Evolutionary conservation across 2,329 filamentous ascomycete genomes (phyloP), one percentile per base, ranked within the genome.

Genomic region (Trichophyton benhamiae): DNA sequence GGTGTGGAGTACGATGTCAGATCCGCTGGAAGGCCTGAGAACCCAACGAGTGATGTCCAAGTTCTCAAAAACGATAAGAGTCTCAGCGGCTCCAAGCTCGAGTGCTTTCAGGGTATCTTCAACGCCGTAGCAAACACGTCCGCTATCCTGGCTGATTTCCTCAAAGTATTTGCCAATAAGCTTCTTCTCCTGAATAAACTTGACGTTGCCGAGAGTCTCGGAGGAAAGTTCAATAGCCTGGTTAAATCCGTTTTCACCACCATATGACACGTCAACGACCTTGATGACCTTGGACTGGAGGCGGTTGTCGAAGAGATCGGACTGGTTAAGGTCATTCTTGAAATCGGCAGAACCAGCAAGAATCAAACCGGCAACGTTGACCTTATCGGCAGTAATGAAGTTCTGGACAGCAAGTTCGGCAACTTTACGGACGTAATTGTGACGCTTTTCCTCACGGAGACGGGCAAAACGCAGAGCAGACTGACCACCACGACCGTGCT

Each of bases 101-200:
- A 99, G 78, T 58, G 94, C 94, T 81, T 96, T 97, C 71, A 99
- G 82, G 15, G 94, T 99, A 74, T 99, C 95, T 1, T 97, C 94
- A 65, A 99, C 87, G 81, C 94, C 91, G 75, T 99, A 99, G 81
- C 94, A 99, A 68, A 99, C 86, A 73, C 91, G 94, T 68, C 94
- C 94, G 59, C 88, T 96, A 73, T 99, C 94, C 77, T 96, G 91
- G 75, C 90, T 96, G 72, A 99, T 97, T 78, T 99, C 92, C 75
- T 99, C 91, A 71, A 99, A 99, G 82, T 99, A 99, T 74, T 89
- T 91, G 75, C 92, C 92, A 72, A 99, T 99, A 65, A 99, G 85
- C 81, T 96, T 99, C 87, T 99, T 99, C 83, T 99, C 94, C 78
- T 99, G 94, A 75, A 99, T 96, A 76, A 99, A 99, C 79, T 99